Base-by-base conservation (phyloP, 2,329 filamentous ascomycete genomes). In the Ilyonectria mors-panacis region DNA sequence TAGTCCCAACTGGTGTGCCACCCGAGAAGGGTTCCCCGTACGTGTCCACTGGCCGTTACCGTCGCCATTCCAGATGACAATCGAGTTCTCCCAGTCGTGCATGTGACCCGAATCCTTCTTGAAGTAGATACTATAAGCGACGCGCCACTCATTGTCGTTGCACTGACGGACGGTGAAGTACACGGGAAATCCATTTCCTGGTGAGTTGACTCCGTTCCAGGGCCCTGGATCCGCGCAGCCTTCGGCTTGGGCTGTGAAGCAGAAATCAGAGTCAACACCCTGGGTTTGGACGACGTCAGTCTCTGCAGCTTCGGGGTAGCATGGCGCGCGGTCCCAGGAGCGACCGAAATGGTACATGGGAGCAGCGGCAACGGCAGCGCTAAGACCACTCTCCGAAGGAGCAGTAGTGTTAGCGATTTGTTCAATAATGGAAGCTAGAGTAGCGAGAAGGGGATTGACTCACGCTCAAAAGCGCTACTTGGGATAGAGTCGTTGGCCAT, bases 91-190 rank as follows among this genome's bases (percentile, higher is more conserved):
- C 73, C 71, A 73, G 39, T 75, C 73, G 35, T 68, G 73, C 60
- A 67, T 75, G 48, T 75, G 70, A 44, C 73, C 73, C 4, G 73
- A 71, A 26, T 75, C 70, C 48, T 73, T 75, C 65, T 73, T 72
- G 60, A 73, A 75, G 61, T 73, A 75, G 21, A 73, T 68, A 30
- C 72, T 73, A 59, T 73, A 75, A 12, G 70, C 70, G 50, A 75
- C 68, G 21, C 67, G 69, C 71, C 70, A 74, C 30, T 68, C 55
- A 13, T 55, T 63, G 21, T 68, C 58, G 15, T 63, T 69, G 23
- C 72, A 72, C 21, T 69, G 64, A 7, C 48, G 63, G 1, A 68
- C 62, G 2, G 51, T 59, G 45, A 63, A 73, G 33, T 73, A 73
- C 13, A 66, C 69, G 0, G 72, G 72, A 37, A 73, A 59, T 4